phyloP scores from a whole-genome alignment of 2,329 filamentous ascomycete genomes.

The Colletotrichum tofieldiae region DNA sequence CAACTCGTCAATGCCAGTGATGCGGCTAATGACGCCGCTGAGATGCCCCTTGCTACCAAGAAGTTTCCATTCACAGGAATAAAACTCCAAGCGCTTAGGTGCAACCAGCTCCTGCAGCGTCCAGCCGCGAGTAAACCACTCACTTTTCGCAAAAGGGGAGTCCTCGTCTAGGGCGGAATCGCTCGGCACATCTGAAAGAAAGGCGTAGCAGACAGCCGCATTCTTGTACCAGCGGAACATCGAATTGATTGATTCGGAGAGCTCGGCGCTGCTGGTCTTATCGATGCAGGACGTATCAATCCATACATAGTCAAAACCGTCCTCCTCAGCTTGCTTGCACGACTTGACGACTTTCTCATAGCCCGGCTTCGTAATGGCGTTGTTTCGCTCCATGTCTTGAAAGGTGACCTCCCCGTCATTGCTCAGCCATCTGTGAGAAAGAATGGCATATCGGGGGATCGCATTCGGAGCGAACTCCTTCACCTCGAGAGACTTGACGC shows the following conservation, averaged over 20 bases:
- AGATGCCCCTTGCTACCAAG: constrained; percentile 33
- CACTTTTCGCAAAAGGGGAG: constrained; percentile 30
- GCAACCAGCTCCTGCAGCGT: constrained; percentile 44
- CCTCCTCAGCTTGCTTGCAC: neutral
- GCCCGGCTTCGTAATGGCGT: too few species aligned
- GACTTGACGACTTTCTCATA: neutral
- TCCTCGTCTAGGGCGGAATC: neutral
- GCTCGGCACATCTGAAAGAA: constrained; percentile 46
- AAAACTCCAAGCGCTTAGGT: constrained; percentile 45
- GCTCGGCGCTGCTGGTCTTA: constrained; percentile 51
- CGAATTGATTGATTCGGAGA: constrained; percentile 50
- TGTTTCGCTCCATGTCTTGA: too few species aligned
- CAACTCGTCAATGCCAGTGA: constrained; percentile 49
- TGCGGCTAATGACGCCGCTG: constrained; percentile 45
- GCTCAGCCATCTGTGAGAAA: too few species aligned
- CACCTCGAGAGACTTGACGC: too few species aligned
- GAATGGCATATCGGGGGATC: too few species aligned
- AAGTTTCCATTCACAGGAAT: constrained; percentile 41
- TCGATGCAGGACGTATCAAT: constrained; percentile 56
- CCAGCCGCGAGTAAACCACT: constrained; percentile 20
- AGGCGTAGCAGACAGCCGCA: constrained; percentile 52
- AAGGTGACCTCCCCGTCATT: too few species aligned
- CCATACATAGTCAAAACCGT: constrained; percentile 50
- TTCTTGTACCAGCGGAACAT: constrained; percentile 52
- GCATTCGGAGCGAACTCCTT: too few species aligned